Base-by-base conservation (phyloP, 1,139 yeast genomes). In the Meyerozyma sp. region DNA sequence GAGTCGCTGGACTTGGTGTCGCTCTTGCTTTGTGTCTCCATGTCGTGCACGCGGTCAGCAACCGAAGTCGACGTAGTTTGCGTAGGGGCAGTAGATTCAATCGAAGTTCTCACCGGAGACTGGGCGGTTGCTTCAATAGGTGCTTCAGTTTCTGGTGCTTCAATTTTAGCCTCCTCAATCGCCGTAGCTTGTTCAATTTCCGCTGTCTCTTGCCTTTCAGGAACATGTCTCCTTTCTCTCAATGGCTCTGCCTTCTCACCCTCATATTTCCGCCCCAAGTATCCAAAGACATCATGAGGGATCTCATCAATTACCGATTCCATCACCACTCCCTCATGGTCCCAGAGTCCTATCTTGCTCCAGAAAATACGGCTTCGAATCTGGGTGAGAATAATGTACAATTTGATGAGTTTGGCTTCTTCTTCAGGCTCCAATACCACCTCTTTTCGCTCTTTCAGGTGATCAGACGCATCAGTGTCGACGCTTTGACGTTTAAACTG, bases 331-430 rank as follows among this genome's bases (percentile, higher is more conserved):
- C 37, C 37, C 9, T 34, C 37, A 25, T 21, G 37, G 47, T 74
- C 81, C 82, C 83, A 79, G 41, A 72, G 69, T 1, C 98, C 98
- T 27, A 84, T 63, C 51, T 89, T 81, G n/a, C 94, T 75, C 93
- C 95, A 91, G 63, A 85, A 88, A 52, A 90, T 72, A 56, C 69
- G 70, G 44, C 61, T 57, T 30, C 78, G 57, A 10, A 70, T 65
- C 41, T 59, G 57, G n/a, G 63, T 54, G 36, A 57, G 55, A 50
- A 55, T 49, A 38, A 53, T 49, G 49, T 58, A 60, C 30, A 59
- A 48, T 46, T 58, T 58, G 40, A 58, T 47, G 40, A 59, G 44
- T 35, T 54, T 52, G 20, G 61, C 49, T 47, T 60, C 63, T 36
- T 56, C 58, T 4, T 41, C 43, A 5, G 46, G 46, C 25, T 50